phyloP scores from a whole-genome alignment of 2,329 filamentous ascomycete genomes.

The Diaporthe capsici region DNA sequence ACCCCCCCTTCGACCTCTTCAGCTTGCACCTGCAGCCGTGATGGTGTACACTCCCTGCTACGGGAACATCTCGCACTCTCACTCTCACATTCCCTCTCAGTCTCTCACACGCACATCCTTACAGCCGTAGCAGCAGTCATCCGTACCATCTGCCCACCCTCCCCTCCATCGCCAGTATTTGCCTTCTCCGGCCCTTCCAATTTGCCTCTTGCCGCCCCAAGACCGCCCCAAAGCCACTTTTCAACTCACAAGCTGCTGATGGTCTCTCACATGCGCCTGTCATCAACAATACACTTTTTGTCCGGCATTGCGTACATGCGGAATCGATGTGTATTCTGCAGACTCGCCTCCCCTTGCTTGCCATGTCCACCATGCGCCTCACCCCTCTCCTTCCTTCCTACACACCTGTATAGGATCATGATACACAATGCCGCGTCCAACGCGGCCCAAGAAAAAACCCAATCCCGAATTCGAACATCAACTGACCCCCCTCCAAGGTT shows the following conservation, averaged over 20 bases:
- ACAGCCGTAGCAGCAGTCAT: not conserved
- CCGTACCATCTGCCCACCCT: not conserved
- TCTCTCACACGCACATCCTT: not conserved
- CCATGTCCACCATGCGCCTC: not conserved
- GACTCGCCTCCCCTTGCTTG: constrained; percentile 4
- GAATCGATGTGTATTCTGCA: constrained; percentile 5
- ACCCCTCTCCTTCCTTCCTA: not conserved
- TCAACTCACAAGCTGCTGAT: not conserved
- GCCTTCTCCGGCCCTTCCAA: constrained; percentile 4
- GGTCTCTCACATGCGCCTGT: not conserved
- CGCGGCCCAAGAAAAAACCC: not conserved
- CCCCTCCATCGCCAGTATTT: constrained; percentile 11
- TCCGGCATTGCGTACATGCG: not conserved
- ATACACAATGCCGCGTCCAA: not conserved
- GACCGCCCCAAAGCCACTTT: not conserved
- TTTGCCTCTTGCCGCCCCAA: constrained; percentile 26
- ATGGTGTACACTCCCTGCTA: constrained; percentile 37
- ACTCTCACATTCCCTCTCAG: not conserved
- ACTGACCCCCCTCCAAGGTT: not conserved
- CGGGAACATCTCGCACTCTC: not conserved
- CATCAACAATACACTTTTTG: not conserved
- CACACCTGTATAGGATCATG: not conserved
- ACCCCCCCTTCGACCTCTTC: constrained; percentile 14
- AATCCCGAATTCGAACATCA: not conserved
- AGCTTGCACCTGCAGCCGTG: constrained; percentile 31